phyloP scores from a whole-genome alignment of 208 protist genomes.

The Acanthamoeba royreba region DNA sequence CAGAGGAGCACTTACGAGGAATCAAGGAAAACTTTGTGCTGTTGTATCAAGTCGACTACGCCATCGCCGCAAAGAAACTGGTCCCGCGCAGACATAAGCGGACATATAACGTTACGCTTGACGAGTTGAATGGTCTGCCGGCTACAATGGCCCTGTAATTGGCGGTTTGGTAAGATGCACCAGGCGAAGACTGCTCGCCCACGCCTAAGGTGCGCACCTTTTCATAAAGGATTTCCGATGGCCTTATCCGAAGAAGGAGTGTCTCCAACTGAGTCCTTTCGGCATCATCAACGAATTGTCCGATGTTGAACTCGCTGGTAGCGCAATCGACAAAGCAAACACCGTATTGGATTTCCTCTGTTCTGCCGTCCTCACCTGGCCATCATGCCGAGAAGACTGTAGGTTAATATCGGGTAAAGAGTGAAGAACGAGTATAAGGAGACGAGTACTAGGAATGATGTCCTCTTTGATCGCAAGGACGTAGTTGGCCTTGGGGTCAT shows the following conservation, averaged over 20 bases:
- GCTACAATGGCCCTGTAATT: background rate
- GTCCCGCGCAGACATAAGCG: background rate
- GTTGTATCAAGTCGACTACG: background rate
- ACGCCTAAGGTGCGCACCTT: background rate
- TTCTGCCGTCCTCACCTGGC: background rate
- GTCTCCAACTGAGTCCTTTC: conserved; percentile 60
- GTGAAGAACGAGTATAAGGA: too few species aligned
- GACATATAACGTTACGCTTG: conserved; percentile 32
- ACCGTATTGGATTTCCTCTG: conserved; percentile 18
- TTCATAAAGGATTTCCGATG: conserved; percentile 63
- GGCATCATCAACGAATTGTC: conserved; percentile 55
- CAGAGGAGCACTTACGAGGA: too few species aligned
- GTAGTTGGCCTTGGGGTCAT: conserved; percentile 52
- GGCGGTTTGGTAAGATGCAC: background rate
- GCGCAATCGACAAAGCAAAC: conserved; percentile 69
- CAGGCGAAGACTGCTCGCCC: too few species aligned
- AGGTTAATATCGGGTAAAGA: too few species aligned
- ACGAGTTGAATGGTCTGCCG: background rate
- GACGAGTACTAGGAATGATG: background rate
- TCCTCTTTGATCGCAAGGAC: conserved; percentile 64
- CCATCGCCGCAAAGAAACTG: background rate
- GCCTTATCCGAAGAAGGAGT: conserved; percentile 55
- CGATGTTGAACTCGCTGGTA: conserved; percentile 51
- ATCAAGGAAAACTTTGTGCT: background rate
- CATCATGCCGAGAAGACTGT: too few species aligned